Percentiles rank a stretch among this genome's conserved stretches.
Conservation (phyloP, 2,329 filamentous ascomycete species). For the Neopestalotiopsis clavispora region DNA sequence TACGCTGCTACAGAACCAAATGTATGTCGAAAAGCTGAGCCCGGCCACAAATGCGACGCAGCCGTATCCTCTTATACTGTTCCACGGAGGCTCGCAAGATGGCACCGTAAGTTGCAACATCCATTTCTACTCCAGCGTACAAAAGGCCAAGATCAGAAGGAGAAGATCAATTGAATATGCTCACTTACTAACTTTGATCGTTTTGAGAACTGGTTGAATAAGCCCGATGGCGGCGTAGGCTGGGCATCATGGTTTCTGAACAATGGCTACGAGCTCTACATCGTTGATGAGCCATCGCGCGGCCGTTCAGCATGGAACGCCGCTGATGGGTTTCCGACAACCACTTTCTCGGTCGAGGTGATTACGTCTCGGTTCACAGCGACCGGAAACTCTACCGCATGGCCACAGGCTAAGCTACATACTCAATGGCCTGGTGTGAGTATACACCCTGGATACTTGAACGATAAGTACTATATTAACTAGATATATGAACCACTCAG, state of each 20-base stretch:
- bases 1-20: conserved; percentile 11
- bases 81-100: conserved; percentile 30
- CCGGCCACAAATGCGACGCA: neutral
- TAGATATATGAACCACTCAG: neutral
- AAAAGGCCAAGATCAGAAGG: conserved; percentile 14
- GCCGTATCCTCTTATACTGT: conserved; percentile 30
- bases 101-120: conserved; percentile 22
- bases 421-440: conserved; percentile 23
- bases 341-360: conserved; percentile 12
- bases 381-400: neutral
- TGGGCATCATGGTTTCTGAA: conserved; percentile 39
- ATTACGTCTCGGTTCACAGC: conserved; percentile 20
- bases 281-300: conserved; percentile 36
- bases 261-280: conserved; percentile 36
- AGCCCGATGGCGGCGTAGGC: conserved; percentile 37
- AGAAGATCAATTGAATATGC: neutral
- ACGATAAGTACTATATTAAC: neutral
- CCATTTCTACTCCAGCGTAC: conserved; percentile 26
- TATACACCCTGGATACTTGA: neutral
- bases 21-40: conserved; percentile 18
- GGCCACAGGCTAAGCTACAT: conserved; percentile 21
- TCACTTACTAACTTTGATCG: conserved; percentile 25
- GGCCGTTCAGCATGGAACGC: conserved; percentile 35
- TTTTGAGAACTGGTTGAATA: conserved; percentile 34
- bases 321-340: conserved; percentile 20